phyloP scores from a whole-genome alignment of 352 stramenopile genomes.

The Globisporangium emineosum region DNA sequence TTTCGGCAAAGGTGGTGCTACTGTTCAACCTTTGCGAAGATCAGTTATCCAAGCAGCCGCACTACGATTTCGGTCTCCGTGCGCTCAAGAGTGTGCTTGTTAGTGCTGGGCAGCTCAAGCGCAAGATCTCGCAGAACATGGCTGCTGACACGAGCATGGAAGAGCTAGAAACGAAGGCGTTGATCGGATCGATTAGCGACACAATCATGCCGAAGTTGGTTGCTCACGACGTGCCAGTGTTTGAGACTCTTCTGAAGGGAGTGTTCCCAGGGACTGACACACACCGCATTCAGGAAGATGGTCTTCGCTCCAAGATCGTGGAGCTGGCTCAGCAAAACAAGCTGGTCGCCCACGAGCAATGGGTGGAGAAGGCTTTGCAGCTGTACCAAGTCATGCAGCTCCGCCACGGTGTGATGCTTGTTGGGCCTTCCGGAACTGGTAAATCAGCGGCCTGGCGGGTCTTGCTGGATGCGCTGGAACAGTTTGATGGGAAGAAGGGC shows the following conservation, averaged over 20 bases:
- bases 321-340: conserved; percentile 89
- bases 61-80: conserved; percentile 99
- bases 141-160: conserved; percentile 38
- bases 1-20: conserved; percentile 97
- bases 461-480: conserved; percentile 93
- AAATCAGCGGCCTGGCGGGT: conserved; percentile 95
- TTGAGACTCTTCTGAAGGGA: conserved; percentile 94
- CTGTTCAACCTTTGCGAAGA: conserved; percentile 98
- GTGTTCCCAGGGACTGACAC: conserved; percentile 95
- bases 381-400: conserved; percentile 98
- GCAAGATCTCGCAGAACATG: conserved; percentile 75
- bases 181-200: conserved; percentile 98
- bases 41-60: conserved; percentile 97
- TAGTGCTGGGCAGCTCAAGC: conserved; percentile 97
- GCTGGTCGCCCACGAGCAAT: conserved; percentile 88
- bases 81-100: conserved; percentile 99
- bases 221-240: conserved; percentile 95
- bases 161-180: conserved; percentile 90
- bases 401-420: conserved; percentile 98
- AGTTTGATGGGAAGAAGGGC: conserved; percentile 94
- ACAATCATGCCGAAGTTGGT: conserved; percentile 99
- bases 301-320: conserved; percentile 87
- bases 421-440: conserved; percentile 95
- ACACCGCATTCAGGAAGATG: conserved; percentile 83
- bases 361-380: conserved; percentile 99